Conservation (phyloP, 495 filamentous ascomycete genomes). For the Neurospora africana region DNA sequence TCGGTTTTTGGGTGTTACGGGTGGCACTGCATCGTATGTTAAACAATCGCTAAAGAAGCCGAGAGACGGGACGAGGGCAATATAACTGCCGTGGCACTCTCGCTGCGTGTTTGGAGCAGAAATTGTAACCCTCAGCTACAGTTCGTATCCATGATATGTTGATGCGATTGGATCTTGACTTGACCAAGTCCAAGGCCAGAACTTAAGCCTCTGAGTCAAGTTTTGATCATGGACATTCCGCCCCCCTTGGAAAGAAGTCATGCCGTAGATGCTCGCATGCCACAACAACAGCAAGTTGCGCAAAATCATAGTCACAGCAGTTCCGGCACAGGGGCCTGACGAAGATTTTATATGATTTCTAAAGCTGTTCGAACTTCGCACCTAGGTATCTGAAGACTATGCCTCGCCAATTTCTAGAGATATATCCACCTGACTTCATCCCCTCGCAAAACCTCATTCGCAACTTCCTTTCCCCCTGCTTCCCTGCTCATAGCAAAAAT, state of each 20-base stretch:
- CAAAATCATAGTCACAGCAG: neutral
- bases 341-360: neutral
- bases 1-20: neutral
- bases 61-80: neutral
- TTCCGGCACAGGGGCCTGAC: neutral
- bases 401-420: neutral
- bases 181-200: neutral
- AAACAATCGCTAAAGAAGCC: neutral
- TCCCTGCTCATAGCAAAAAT: neutral
- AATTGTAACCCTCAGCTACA: neutral
- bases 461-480: neutral
- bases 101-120: neutral
- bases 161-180: neutral
- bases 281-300: neutral
- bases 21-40: neutral
- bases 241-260: neutral
- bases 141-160: neutral
- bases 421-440: neutral
- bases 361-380: neutral
- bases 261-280: neutral
- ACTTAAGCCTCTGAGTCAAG: neutral
- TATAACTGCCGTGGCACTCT: neutral
- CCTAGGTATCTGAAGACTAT: neutral
- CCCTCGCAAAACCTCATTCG: neutral
- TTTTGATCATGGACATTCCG: neutral